phyloP scores from a whole-genome alignment of 495 filamentous ascomycete genomes.

The Oidiodendron maius region DNA sequence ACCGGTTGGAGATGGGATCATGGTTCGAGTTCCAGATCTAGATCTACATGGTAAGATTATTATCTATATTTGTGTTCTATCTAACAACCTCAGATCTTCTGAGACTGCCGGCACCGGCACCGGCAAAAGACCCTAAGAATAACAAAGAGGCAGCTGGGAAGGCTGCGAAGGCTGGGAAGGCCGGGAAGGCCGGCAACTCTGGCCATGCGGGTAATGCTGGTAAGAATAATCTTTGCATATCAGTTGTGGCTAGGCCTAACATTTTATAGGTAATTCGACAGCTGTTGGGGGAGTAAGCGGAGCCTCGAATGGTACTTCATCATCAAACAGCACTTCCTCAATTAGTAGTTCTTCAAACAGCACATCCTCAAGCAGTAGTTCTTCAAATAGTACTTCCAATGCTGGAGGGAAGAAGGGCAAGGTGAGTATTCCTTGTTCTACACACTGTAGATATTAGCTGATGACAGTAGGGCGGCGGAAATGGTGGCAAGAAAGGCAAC shows the following conservation, averaged over 20 bases:
- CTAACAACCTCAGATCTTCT: background rate
- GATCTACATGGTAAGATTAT: background rate
- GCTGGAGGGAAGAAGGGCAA: constrained; percentile 9
- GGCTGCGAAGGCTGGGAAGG: no score
- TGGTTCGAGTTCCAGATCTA: constrained; percentile 14
- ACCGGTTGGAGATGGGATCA: constrained; percentile 7
- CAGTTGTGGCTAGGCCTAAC: background rate
- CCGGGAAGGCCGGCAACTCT: no score
- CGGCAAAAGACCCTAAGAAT: no score
- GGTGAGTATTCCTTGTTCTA: background rate
- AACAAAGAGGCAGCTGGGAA: no score
- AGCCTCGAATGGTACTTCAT: no score
- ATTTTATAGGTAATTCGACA: constrained; percentile 1
- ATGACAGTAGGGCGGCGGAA: background rate
- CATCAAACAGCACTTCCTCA: constrained; percentile 2
- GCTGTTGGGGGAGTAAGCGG: background rate
- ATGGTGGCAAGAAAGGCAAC: constrained; percentile 9
- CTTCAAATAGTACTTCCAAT: no score
- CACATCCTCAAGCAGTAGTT: no score
- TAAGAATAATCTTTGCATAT: background rate
- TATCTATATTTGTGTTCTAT: no score
- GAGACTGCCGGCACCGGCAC: no score
- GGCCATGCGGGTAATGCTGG: background rate
- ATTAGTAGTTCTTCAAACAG: background rate
- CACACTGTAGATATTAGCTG: background rate